These are phyloP conservation scores for Aeschynomene evenia DNA, from an alignment of 306 rosid species.

Conservation along the genomic window DNA sequence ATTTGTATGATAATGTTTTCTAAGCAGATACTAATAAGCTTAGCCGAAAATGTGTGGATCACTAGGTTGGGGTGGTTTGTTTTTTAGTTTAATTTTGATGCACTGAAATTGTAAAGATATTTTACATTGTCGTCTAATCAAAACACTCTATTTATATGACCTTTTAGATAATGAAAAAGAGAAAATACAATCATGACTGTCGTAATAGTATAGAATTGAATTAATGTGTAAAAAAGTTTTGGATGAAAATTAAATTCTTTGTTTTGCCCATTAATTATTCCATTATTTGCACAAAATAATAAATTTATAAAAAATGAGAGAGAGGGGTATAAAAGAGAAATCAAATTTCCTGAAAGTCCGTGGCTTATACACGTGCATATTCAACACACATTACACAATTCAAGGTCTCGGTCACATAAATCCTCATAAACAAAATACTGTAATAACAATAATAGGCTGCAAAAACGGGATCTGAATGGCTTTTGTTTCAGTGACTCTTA, in stretches of 20 bases:
- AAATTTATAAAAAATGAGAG: no score
- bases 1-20: neutral
- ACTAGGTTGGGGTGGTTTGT: neutral
- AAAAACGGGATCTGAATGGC: slow-evolving; percentile 44
- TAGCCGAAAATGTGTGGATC: neutral
- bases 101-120: no score
- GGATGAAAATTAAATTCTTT: no score
- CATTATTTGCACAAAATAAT: neutral
- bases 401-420: slow-evolving; percentile 60
- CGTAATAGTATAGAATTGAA: no score
- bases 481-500: slow-evolving; percentile 35
- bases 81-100: no score
- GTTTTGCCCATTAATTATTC: neutral
- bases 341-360: slow-evolving; percentile 56
- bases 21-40: neutral
- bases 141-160: no score
- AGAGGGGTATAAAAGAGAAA: slow-evolving; percentile 1
- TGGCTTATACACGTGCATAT: slow-evolving; percentile 60
- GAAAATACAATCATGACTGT: no score
- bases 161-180: no score
- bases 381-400: slow-evolving; percentile 58
- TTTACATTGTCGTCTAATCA: no score
- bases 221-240: no score
- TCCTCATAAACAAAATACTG: slow-evolving; percentile 13
- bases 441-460: no score